phyloP scores from a whole-genome alignment of 2,329 filamentous ascomycete species.

The Calonectria ilicicola region DNA sequence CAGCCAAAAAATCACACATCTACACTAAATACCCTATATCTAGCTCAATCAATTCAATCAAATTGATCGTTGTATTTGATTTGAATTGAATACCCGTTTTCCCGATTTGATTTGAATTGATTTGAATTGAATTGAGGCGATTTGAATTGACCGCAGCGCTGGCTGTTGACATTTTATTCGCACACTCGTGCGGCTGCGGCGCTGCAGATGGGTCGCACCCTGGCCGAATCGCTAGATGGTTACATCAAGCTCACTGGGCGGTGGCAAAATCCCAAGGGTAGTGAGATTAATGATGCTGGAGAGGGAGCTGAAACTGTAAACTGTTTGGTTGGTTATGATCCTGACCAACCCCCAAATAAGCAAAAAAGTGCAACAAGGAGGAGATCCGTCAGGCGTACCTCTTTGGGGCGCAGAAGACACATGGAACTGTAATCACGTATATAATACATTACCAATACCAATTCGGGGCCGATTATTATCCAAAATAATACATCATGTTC shows the following conservation, averaged over 20 bases:
- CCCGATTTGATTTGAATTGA: no score
- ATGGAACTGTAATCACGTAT: neutral
- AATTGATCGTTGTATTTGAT: no score
- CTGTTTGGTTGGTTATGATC: slow-evolving; percentile 38
- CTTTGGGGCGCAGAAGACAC: neutral
- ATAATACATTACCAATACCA: no score
- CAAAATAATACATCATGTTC: no score
- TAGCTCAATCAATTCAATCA: no score
- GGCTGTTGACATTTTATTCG: slow-evolving; percentile 37
- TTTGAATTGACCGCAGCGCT: no score
- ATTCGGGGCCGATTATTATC: no score
- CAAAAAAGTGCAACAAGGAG: neutral
- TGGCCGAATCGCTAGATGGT: slow-evolving; percentile 36
- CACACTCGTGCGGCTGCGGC: slow-evolving; percentile 34
- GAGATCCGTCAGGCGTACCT: neutral
- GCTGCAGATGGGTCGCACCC: slow-evolving; percentile 26
- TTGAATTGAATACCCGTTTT: no score
- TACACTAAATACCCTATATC: no score
- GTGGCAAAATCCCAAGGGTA: slow-evolving; percentile 33
- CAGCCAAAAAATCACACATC: no score
- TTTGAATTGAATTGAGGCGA: no score
- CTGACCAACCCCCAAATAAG: slow-evolving; percentile 30
- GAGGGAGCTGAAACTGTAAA: slow-evolving; percentile 39
- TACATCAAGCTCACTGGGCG: slow-evolving; percentile 38
- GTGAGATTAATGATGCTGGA: slow-evolving; percentile 39